Evolutionary conservation across 805 yeast species (phyloP), one percentile per base, ranked within the genome.

Genomic region (Saccharomycopsis sp.): DNA sequence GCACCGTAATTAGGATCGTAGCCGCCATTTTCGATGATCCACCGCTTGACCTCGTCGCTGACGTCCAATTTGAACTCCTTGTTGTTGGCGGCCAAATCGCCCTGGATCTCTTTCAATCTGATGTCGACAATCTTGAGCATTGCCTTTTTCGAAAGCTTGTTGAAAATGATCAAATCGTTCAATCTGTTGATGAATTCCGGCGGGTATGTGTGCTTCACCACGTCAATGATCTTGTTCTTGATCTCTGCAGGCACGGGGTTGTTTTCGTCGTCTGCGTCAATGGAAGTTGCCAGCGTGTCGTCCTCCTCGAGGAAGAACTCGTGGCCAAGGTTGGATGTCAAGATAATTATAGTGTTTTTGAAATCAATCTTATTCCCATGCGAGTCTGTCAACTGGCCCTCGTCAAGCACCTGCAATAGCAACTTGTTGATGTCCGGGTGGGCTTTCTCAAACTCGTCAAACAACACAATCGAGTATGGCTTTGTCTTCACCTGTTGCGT

Each of bases 271-370:
- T 64, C 63, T 8, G 18, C 19, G 8, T 58, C 51, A 2, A 39
- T 45, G 7, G 55, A 52, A 31, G 65, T 61, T n/a, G n/a, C n/a
- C n/a, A n/a, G n/a, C n/a, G n/a, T n/a, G n/a, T n/a, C n/a, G n/a
- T n/a, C n/a, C 52, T 84, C 95, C 18, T 77, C 68, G 32, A 87
- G 61, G 51, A 92, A 68, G 32, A 83, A 71, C 49, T 88, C 96
- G 60, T 92, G 97, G 6, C 98, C 98, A 53, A 92, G 84, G 59
- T 89, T 89, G 2, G 95, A 84, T 0, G 98, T 89, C 95, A 89
- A 86, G 10, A 92, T 94, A 53, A 89, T 86, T 42, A 89, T 82
- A 0, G 97, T 85, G 59, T 92, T 92, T 51, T 88, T 75, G 75
- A 89, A 89, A 59, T 92, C 96, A 36, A 92, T 86, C 50, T 80